Conservation (phyloP, 148 eudicot species). For the Mesembryanthemum crystallinum region DNA sequence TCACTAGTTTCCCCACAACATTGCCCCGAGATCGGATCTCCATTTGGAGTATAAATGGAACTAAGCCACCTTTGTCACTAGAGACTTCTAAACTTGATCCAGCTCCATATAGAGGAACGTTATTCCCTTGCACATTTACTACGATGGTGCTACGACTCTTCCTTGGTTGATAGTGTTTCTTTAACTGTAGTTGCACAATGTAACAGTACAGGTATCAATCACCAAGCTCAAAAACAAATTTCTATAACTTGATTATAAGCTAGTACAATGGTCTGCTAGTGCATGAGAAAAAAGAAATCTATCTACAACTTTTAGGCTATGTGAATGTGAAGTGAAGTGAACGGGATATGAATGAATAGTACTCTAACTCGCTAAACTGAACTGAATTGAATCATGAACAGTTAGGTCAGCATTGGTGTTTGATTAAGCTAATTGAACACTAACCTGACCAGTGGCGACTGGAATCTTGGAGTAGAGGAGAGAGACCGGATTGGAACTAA, state of each 20-base stretch:
- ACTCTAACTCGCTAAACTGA: too few relatives aligned
- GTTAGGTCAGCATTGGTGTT: too few relatives aligned
- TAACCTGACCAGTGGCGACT: conserved; percentile 87
- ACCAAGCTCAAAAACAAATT: too few relatives aligned
- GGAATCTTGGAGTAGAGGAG: conserved; percentile 65
- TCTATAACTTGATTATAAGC: too few relatives aligned
- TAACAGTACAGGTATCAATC: too few relatives aligned
- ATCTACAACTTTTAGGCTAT: too few relatives aligned
- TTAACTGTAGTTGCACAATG: conserved; percentile 38
- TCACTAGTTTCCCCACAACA: conserved; percentile 86
- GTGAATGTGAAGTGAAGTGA: too few relatives aligned
- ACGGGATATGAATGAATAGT: too few relatives aligned
- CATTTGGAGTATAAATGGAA: conserved; percentile 60
- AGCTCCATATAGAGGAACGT: conserved; percentile 91
- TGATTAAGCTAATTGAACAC: too few relatives aligned
- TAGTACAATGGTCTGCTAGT: too few relatives aligned
- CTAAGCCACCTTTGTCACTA: conserved; percentile 27
- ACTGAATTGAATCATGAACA: too few relatives aligned
- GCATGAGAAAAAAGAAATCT: too few relatives aligned
- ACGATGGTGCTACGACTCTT: conserved; percentile 52
- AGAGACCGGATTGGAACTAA: conserved; percentile 64
- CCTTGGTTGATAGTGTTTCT: conserved; percentile 74
- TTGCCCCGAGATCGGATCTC: conserved; percentile 55
- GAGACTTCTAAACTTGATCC: conserved; percentile 52
- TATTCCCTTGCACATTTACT: conserved; percentile 53